Evolutionary conservation across 1,284 basidiomycete genomes (phyloP).

Genomic region (Xerocomus tenax): DNA sequence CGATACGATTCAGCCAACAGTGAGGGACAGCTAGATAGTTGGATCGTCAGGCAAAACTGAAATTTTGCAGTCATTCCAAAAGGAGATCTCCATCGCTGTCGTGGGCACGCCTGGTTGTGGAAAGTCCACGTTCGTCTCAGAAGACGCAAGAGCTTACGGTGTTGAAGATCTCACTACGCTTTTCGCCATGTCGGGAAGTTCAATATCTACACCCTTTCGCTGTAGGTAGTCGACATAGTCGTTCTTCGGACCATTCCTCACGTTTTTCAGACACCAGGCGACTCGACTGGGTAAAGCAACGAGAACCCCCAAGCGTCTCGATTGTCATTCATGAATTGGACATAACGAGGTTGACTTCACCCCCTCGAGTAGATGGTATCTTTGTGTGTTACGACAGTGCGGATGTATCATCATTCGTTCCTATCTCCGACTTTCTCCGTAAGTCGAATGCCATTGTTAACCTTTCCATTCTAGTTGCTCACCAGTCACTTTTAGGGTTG

Average conservation of each 20-base stretch:
- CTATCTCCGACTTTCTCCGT: slow-evolving; percentile 59
- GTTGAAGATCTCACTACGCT: slow-evolving; percentile 23
- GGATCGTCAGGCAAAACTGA: slow-evolving; percentile 19
- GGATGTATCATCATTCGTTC: slow-evolving; percentile 48
- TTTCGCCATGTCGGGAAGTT: slow-evolving; percentile 29
- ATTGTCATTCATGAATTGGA: slow-evolving; percentile 30
- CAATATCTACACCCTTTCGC: slow-evolving; percentile 30
- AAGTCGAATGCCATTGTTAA: slow-evolving; percentile 22
- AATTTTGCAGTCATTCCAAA: slow-evolving; percentile 21
- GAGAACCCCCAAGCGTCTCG: slow-evolving; percentile 25
- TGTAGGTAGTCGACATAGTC: slow-evolving; percentile 33
- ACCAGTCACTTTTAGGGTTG: slow-evolving; percentile 36
- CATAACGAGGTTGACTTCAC: slow-evolving; percentile 35
- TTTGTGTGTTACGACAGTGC: slow-evolving; percentile 71
- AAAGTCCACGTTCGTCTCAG: slow-evolving; percentile 61
- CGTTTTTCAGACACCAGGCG: slow-evolving; percentile 25
- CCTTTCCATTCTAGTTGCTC: slow-evolving; percentile 7
- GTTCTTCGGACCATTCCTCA: slow-evolving; percentile 14
- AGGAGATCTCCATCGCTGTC: slow-evolving; percentile 51
- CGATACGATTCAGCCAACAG: slow-evolving; percentile 33
- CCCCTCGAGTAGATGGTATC: slow-evolving; percentile 57
- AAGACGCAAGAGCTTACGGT: slow-evolving; percentile 54
- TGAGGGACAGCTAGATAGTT: slow-evolving; percentile 22
- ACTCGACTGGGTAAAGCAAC: slow-evolving; percentile 30
- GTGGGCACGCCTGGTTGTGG: slow-evolving; percentile 63